Evolutionary conservation across 805 yeast species (phyloP).

Genomic region (Pichia nanzhaoensis): DNA sequence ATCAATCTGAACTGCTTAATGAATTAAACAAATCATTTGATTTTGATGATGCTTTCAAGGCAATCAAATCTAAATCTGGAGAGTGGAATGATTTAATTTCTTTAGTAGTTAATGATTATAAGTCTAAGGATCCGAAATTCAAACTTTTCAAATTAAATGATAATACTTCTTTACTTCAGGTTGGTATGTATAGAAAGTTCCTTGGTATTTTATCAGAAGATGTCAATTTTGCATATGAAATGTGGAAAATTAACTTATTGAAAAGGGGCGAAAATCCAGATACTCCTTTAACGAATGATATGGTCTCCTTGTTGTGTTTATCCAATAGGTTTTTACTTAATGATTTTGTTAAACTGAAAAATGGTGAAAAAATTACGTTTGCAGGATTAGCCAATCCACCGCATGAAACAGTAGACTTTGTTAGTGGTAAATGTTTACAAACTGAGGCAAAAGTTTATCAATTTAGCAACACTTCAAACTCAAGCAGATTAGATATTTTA

Average conservation of each 20-base stretch:
- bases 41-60: slow-evolving; percentile 16
- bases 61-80: slow-evolving; percentile 8
- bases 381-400: slow-evolving; percentile 25
- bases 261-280: slow-evolving; percentile 44
- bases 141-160: slow-evolving; percentile 32
- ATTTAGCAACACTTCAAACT: slow-evolving; percentile 1
- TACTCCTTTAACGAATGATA: slow-evolving; percentile 37
- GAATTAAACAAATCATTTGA: slow-evolving; percentile 14
- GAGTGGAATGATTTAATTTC: slow-evolving; percentile 28
- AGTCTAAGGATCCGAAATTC: slow-evolving; percentile 43
- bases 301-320: slow-evolving; percentile 34
- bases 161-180: slow-evolving; percentile 45
- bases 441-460: background rate
- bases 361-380: slow-evolving; percentile 40
- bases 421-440: too few species aligned
- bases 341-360: slow-evolving; percentile 40
- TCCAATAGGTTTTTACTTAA: slow-evolving; percentile 31
- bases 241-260: slow-evolving; percentile 40
- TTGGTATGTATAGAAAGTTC: slow-evolving; percentile 49
- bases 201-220: slow-evolving; percentile 32
- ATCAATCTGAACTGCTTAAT: slow-evolving; percentile 19
- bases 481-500: slow-evolving; percentile 1
- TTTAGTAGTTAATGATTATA: slow-evolving; percentile 47
- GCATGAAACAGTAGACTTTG: background rate
- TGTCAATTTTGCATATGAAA: slow-evolving; percentile 32